Base-by-base conservation (phyloP, 805 yeast species). In the Jamesozyma spencerorum region DNA sequence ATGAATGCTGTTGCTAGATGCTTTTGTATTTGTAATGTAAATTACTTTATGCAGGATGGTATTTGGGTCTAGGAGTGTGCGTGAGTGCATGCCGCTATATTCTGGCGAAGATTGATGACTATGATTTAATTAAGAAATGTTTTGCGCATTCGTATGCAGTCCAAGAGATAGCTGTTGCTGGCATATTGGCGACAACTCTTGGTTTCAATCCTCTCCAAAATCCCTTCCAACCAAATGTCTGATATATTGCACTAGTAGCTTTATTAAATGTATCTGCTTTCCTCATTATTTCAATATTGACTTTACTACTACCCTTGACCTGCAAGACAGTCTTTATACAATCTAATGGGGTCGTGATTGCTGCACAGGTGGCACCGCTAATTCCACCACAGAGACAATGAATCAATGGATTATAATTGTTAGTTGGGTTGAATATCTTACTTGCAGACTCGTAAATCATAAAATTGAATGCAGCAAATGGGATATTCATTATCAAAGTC, bases 141-240 rank as follows among this genome's bases (percentile, higher is more conserved):
- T 90, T 90, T 34, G 96, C 97, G 90, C 88, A 85, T 62, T 90
- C 98, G 63, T 90, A 90, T 20, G 95, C 85, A 1, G 97, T 90
- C 97, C 97, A 90, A 48, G 94, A 80, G 46, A 90, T 87, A 17
- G 97, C 97, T 7, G 97, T 90, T 35, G 94, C 79, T 18, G 98
- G 98, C 59, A 90, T 87, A 62, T 87, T 87, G 49, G 92, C 83
- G 26, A 90, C 79, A 41, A 92, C 79, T 63, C 98, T 77, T 35
- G 98, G 97, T 55, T 81, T 78, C 54, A 86, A 69, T 15, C 98
- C 98, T 50, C 94, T 72, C 54, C 73, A 58, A 60, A 92, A 92
- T 0, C 94, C 92, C 15, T 51, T 48, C 47, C 69, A 54, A 5
- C 88, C 88, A 36, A 77, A 77, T 36, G 70, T 68, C 29, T 42